These are phyloP conservation scores for Helicostylum pulchrum DNA, from an alignment of 192 early-diverging fungal species.

Conservation along the genomic window DNA sequence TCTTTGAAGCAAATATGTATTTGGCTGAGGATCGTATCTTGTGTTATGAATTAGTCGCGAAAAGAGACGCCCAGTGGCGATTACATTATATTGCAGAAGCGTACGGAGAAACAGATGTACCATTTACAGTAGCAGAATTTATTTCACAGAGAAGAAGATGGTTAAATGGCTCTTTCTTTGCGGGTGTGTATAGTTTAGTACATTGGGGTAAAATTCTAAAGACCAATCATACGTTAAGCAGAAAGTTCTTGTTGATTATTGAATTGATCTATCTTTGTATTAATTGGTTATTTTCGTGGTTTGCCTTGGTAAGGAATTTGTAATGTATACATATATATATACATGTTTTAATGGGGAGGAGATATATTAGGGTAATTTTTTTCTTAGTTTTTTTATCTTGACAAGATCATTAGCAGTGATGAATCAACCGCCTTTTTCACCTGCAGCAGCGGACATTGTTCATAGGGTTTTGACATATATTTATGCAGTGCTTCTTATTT, in stretches of 20 bases:
- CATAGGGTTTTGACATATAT: constrained; percentile 43
- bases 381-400: constrained; percentile 52
- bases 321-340: not conserved
- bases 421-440: constrained; percentile 30
- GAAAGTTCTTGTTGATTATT: constrained; percentile 70
- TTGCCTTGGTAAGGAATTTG: constrained; percentile 58
- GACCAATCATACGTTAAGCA: constrained; percentile 62
- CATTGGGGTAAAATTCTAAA: constrained; percentile 61
- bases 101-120: constrained; percentile 78
- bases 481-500: constrained; percentile 63
- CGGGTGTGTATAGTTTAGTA: constrained; percentile 61
- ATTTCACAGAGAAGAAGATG: constrained; percentile 79
- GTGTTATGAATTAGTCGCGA: constrained; percentile 76
- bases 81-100: constrained; percentile 69
- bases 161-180: constrained; percentile 66
- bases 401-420: constrained; percentile 36
- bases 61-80: constrained; percentile 58
- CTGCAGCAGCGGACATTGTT: constrained; percentile 35
- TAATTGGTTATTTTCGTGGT: constrained; percentile 88
- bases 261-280: constrained; percentile 80
- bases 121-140: constrained; percentile 66
- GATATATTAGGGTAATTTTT: constrained; percentile 59
- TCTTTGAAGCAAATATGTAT: constrained; percentile 70
- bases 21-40: constrained; percentile 72
- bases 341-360: not conserved